Conservation (phyloP, 2,329 filamentous ascomycete genomes). For the Aspergillus luchuensis region DNA sequence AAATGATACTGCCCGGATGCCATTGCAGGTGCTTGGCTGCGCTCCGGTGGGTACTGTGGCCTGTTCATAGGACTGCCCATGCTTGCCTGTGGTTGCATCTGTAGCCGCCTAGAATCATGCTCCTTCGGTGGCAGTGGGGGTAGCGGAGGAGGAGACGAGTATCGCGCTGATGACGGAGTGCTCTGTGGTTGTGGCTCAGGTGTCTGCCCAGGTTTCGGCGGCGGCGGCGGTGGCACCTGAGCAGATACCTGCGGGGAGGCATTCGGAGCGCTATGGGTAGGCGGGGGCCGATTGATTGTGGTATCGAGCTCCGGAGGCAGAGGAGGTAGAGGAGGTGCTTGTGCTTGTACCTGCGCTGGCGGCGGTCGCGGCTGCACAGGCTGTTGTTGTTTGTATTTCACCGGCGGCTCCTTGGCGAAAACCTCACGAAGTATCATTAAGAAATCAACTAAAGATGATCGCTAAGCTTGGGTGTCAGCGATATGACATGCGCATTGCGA, state of each 20-base stretch:
- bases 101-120: conserved; percentile 22
- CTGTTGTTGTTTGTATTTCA: conserved; percentile 67
- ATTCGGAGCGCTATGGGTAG: conserved; percentile 8
- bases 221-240: conserved; percentile 37
- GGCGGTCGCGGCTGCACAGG: conserved; percentile 34
- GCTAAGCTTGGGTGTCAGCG: conserved; percentile 49
- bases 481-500: not conserved
- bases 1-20: conserved; percentile 11
- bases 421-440: conserved; percentile 78
- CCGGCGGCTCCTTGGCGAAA: conserved; percentile 92
- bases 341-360: conserved; percentile 29
- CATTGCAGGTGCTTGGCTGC: conserved; percentile 26
- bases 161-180: conserved; percentile 27
- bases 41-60: conserved; percentile 33
- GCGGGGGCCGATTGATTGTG: conserved; percentile 38
- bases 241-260: conserved; percentile 18
- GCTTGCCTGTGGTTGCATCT: conserved; percentile 16
- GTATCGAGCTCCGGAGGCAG: conserved; percentile 65
- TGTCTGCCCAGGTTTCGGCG: conserved; percentile 40
- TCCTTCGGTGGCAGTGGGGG: conserved; percentile 44
- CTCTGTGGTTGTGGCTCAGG: conserved; percentile 21
- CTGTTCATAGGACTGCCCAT: conserved; percentile 12
- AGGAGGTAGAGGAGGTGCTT: conserved; percentile 67
- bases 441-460: conserved; percentile 81
- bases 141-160: conserved; percentile 36